Conservation (phyloP, 768 basidiomycete species). For the Mycena venus region DNA sequence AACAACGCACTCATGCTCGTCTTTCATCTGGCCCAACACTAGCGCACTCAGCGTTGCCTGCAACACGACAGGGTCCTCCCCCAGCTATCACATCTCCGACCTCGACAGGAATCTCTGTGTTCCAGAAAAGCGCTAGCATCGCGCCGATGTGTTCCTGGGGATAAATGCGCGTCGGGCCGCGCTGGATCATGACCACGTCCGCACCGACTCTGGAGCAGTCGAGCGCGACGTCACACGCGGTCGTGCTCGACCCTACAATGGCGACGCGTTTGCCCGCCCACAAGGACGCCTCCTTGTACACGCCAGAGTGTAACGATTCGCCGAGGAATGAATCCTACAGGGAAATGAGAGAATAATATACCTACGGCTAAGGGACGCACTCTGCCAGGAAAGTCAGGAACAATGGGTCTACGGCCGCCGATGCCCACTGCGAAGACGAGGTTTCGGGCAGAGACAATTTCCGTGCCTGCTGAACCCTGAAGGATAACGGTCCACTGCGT, state of each 20-base stretch:
- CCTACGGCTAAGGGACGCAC: not conserved
- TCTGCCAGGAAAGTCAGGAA: conserved; percentile 28
- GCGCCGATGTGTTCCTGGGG: conserved; percentile 14
- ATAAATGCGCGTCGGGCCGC: conserved; percentile 53
- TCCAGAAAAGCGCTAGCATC: conserved; percentile 21
- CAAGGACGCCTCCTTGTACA: conserved; percentile 54
- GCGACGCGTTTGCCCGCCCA: conserved; percentile 67
- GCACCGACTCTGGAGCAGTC: conserved; percentile 26
- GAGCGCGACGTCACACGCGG: conserved; percentile 30
- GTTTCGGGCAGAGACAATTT: conserved; percentile 40
- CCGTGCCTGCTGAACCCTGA: conserved; percentile 33
- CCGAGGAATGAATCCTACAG: conserved; percentile 62
- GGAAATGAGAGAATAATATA: not conserved
- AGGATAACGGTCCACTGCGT: conserved; percentile 47
- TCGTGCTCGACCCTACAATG: conserved; percentile 64
- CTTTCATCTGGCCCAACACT: not conserved
- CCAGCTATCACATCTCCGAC: conserved; percentile 26
- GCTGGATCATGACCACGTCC: conserved; percentile 51
- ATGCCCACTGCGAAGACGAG: conserved; percentile 42
- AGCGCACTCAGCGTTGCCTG: conserved; percentile 17
- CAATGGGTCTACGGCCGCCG: conserved; percentile 23
- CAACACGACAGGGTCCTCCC: conserved; percentile 28
- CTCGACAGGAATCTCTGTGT: conserved; percentile 21
- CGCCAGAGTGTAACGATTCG: conserved; percentile 58
- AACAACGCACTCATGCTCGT: conserved; percentile 11